phyloP scores from a whole-genome alignment of 1,284 basidiomycete species.

The Leccinum griseonigrum region DNA sequence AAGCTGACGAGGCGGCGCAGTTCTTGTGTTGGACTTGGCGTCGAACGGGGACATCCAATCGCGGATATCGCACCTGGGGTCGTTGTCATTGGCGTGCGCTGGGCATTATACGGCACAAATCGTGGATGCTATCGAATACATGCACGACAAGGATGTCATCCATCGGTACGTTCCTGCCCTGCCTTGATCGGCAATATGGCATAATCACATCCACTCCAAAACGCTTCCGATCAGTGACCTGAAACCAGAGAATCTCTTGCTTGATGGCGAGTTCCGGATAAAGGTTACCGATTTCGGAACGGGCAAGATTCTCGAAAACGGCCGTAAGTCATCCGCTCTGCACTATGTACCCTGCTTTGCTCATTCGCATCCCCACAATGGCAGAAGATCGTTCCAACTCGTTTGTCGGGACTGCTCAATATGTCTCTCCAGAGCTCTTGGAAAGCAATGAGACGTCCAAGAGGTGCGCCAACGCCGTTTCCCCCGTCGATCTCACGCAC shows the following conservation, averaged over 20 bases:
- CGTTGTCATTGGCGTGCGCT: constrained; percentile 74
- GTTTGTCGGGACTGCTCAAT: constrained; percentile 97
- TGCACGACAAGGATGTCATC: constrained; percentile 85
- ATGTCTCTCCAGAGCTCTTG: constrained; percentile 91
- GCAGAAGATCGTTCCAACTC: constrained; percentile 63
- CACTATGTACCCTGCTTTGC: not conserved
- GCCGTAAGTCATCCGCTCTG: constrained; percentile 35
- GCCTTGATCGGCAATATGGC: constrained; percentile 4
- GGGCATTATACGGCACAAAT: constrained; percentile 88
- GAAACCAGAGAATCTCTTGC: constrained; percentile 91
- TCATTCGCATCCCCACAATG: constrained; percentile 4
- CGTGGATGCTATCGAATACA: constrained; percentile 83
- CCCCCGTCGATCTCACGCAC: not conserved
- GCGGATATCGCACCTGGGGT: constrained; percentile 79
- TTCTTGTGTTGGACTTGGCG: constrained; percentile 89
- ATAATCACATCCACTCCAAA: constrained; percentile 5
- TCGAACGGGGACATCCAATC: constrained; percentile 86
- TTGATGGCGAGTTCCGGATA: constrained; percentile 82
- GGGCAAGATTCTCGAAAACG: constrained; percentile 77
- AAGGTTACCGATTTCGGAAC: constrained; percentile 98
- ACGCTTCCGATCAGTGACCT: constrained; percentile 54
- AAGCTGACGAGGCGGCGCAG: constrained; percentile 39
- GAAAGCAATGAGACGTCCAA: constrained; percentile 71
- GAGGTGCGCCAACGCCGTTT: constrained; percentile 42
- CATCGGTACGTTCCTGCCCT: constrained; percentile 57